Conservation (phyloP, 2,329 filamentous ascomycete genomes). For the Neoascochyta sp. region DNA sequence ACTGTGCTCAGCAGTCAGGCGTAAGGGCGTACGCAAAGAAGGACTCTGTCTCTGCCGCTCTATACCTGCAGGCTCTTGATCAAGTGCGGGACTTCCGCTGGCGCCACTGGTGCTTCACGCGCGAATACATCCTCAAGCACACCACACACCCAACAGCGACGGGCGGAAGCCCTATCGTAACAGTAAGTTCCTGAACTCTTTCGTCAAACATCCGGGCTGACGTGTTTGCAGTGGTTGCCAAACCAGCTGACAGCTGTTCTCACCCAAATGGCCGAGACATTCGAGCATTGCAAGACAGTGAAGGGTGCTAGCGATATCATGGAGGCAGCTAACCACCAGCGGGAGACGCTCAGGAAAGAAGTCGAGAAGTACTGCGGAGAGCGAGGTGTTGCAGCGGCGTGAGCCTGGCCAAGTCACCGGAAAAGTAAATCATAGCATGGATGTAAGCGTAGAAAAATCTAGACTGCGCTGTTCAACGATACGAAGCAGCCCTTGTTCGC, state of each 20-base stretch:
- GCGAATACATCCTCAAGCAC: constrained; percentile 79
- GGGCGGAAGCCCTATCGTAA: constrained; percentile 77
- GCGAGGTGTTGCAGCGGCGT: constrained; percentile 43
- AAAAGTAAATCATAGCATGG: constrained; percentile 3
- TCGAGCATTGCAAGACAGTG: constrained; percentile 46
- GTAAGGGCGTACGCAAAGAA: constrained; percentile 61
- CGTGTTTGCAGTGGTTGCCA: constrained; percentile 61
- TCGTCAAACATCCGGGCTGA: constrained; percentile 4
- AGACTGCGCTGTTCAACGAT: too few relatives aligned
- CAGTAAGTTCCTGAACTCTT: constrained; percentile 37
- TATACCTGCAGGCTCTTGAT: constrained; percentile 56
- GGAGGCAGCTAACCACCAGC: constrained; percentile 62
- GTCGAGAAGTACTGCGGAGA: constrained; percentile 71
- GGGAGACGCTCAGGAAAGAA: constrained; percentile 65
- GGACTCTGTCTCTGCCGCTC: constrained; percentile 54
- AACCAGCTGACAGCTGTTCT: constrained; percentile 76
- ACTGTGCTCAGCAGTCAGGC: constrained; percentile 49
- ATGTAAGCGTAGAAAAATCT: too few relatives aligned
- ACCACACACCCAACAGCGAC: constrained; percentile 74
- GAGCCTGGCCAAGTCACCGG: constrained; percentile 3
- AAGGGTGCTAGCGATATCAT: constrained; percentile 60
- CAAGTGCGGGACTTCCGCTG: constrained; percentile 79
- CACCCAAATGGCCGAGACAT: constrained; percentile 62
- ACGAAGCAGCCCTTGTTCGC: too few relatives aligned
- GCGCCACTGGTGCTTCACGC: constrained; percentile 81